phyloP scores from a whole-genome alignment of 768 basidiomycete species.

The Sporobolomyces roseus region DNA sequence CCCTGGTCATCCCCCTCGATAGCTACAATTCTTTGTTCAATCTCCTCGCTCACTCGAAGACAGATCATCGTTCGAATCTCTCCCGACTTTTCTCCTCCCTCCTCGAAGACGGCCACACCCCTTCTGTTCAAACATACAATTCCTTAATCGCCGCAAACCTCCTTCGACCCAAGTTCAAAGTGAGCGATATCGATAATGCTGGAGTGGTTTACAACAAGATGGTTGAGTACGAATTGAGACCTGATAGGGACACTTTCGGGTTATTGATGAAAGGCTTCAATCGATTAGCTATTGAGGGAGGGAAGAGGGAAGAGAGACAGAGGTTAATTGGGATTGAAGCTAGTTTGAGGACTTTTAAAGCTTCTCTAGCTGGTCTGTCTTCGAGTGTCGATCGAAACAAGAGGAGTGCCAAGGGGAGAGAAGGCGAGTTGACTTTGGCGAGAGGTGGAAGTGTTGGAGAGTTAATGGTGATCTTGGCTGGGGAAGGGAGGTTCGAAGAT shows the following conservation, averaged over 20 bases:
- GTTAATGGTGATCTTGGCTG: conserved; percentile 9
- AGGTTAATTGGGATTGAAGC: conserved; percentile 16
- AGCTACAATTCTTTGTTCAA: conserved; percentile 16
- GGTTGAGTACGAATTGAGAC: neutral
- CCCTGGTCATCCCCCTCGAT: conserved; percentile 17
- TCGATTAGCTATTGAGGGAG: conserved; percentile 11
- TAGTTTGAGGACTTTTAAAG: conserved; percentile 17
- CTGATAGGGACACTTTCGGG: conserved; percentile 28
- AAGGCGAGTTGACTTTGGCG: neutral
- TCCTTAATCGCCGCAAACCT: conserved; percentile 14
- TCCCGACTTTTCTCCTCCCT: neutral
- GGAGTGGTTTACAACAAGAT: conserved; percentile 28
- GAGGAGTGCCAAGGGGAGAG: neutral
- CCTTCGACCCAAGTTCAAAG: neutral
- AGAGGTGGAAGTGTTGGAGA: neutral
- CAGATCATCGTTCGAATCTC: neutral
- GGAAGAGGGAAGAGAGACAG: neutral
- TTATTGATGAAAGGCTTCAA: conserved; percentile 29
- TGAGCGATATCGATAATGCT: conserved; percentile 19
- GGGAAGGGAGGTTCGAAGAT: conserved; percentile 12
- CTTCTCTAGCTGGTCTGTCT: neutral
- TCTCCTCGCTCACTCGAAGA: conserved; percentile 9
- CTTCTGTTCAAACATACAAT: conserved; percentile 10
- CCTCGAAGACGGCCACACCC: conserved; percentile 17
- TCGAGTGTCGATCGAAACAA: neutral